Conservation (phyloP, 179 eudicot genomes). For the Beta corolliflora region DNA sequence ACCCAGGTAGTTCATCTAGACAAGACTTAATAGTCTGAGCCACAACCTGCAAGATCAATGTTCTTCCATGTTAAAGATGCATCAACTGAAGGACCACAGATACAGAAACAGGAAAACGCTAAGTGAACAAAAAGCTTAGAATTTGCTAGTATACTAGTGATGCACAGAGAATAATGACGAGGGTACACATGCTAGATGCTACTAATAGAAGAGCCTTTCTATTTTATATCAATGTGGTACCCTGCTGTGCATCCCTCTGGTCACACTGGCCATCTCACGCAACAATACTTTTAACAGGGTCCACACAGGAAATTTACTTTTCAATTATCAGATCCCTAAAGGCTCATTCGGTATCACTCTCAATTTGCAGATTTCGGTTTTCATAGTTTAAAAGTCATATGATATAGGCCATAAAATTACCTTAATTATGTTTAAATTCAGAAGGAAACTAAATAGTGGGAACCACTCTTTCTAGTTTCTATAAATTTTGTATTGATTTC, state of each 20-base stretch:
- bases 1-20: conserved; percentile 84
- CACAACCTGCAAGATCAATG: conserved; percentile 60
- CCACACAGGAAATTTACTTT: background rate
- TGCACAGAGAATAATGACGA: background rate
- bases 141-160: background rate
- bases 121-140: background rate
- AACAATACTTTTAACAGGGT: background rate
- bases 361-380: too few species aligned
- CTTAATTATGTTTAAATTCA: too few species aligned
- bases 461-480: too few species aligned
- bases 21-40: conserved; percentile 92
- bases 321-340: background rate
- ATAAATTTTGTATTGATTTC: too few species aligned
- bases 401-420: too few species aligned
- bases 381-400: too few species aligned
- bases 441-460: too few species aligned
- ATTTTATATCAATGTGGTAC: background rate
- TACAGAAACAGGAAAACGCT: too few species aligned
- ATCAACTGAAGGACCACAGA: conserved; percentile 5
- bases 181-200: background rate
- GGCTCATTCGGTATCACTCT: too few species aligned
- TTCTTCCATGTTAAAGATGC: conserved; percentile 1
- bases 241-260: background rate
- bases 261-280: background rate
- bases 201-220: background rate